These are phyloP conservation scores for Cenococcum geophilum DNA, from an alignment of 495 filamentous ascomycete species.

Conservation along the genomic window DNA sequence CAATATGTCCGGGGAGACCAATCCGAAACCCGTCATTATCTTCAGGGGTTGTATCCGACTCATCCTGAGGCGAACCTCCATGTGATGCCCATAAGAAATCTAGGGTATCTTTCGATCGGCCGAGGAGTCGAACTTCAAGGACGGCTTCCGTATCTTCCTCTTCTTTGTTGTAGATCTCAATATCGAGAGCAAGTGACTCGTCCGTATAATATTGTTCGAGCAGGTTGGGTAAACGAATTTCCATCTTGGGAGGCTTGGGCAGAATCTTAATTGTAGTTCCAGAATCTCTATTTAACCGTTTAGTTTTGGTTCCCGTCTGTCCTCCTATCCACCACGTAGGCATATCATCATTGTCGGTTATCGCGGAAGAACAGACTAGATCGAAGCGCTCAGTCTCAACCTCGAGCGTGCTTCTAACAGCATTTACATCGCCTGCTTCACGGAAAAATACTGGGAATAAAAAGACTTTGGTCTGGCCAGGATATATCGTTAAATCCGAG, in stretches of 20 bases:
- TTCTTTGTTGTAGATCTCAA: slow-evolving; percentile 77
- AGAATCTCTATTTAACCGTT: slow-evolving; percentile 45
- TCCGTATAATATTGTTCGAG: slow-evolving; percentile 73
- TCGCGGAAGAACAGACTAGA: slow-evolving; percentile 58
- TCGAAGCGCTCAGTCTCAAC: slow-evolving; percentile 61
- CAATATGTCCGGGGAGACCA: slow-evolving; percentile 35
- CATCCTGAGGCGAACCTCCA: slow-evolving; percentile 35
- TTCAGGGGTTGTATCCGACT: slow-evolving; percentile 36
- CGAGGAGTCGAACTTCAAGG: slow-evolving; percentile 61
- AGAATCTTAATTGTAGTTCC: slow-evolving; percentile 58
- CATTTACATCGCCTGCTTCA: slow-evolving; percentile 70
- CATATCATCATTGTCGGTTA: slow-evolving; percentile 41
- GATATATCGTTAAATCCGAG: slow-evolving; percentile 60
- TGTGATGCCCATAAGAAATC: slow-evolving; percentile 42
- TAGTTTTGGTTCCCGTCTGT: slow-evolving; percentile 31
- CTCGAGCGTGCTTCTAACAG: slow-evolving; percentile 56
- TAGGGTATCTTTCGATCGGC: slow-evolving; percentile 50
- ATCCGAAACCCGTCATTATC: slow-evolving; percentile 31
- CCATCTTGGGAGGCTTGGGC: slow-evolving; percentile 88
- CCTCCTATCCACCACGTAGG: slow-evolving; percentile 27
- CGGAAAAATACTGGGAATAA: slow-evolving; percentile 65
- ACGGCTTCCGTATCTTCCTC: slow-evolving; percentile 67
- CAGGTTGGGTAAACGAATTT: slow-evolving; percentile 56
- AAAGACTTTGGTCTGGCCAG: slow-evolving; percentile 64
- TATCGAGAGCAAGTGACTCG: slow-evolving; percentile 60